Percentiles rank a stretch among this genome's conserved stretches.
These are phyloP conservation scores for Tylopilus plumbeoviolaceoides DNA, from an alignment of 768 basidiomycete genomes.

Conservation along the genomic window DNA sequence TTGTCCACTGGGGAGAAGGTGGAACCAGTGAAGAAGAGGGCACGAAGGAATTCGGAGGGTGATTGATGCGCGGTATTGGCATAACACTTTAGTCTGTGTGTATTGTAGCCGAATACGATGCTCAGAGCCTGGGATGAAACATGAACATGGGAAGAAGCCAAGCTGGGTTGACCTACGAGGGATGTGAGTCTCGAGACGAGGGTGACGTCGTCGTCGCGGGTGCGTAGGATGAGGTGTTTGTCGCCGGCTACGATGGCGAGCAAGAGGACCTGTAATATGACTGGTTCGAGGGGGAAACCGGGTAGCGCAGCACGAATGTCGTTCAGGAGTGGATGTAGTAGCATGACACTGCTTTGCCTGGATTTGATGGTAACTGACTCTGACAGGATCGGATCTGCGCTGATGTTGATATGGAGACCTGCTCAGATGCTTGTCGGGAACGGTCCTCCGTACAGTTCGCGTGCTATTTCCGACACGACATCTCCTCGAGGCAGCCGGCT, in stretches of 20 bases:
- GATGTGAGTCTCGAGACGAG: slow-evolving; percentile 54
- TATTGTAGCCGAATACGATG: slow-evolving; percentile 53
- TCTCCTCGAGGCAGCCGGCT: slow-evolving; percentile 29
- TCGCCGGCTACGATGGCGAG: slow-evolving; percentile 60
- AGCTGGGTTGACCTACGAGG: slow-evolving; percentile 38
- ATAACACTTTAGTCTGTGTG: slow-evolving; percentile 54
- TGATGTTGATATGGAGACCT: slow-evolving; percentile 24
- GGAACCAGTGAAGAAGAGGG: slow-evolving; percentile 35
- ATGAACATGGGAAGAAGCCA: background rate
- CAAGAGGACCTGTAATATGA: slow-evolving; percentile 62
- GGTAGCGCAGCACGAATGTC: slow-evolving; percentile 43
- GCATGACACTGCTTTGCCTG: no score
- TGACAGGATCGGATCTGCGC: slow-evolving; percentile 1
- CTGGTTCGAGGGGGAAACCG: slow-evolving; percentile 55
- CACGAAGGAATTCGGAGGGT: slow-evolving; percentile 32
- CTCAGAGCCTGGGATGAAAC: slow-evolving; percentile 47
- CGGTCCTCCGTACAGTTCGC: slow-evolving; percentile 3
- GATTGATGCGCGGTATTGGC: slow-evolving; percentile 13
- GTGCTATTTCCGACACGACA: slow-evolving; percentile 24
- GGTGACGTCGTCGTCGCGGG: slow-evolving; percentile 60
- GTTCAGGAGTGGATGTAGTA: slow-evolving; percentile 42
- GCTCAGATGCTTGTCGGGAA: background rate
- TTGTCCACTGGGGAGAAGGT: slow-evolving; percentile 15
- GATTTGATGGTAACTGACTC: slow-evolving; percentile 21
- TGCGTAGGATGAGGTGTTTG: slow-evolving; percentile 61